phyloP scores from a whole-genome alignment of 371 early-diverging fungal species.

The Rhizopus stolonifer region DNA sequence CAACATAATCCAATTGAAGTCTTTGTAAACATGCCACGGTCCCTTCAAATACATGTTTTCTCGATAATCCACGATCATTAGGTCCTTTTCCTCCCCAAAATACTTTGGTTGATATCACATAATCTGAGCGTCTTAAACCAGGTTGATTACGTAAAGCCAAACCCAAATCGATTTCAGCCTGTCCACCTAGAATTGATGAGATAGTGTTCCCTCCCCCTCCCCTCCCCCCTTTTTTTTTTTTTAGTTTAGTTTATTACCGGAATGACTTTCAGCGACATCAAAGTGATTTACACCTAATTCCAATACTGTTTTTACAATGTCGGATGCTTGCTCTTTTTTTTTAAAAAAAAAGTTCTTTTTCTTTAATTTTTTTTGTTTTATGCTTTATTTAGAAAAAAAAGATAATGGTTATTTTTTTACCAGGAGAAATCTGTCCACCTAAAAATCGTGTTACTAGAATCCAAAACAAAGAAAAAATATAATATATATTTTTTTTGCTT shows the following conservation, averaged over 20 bases:
- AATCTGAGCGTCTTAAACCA: conserved; percentile 70
- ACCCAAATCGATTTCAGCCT: conserved; percentile 79
- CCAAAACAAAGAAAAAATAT: neutral
- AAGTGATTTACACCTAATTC: conserved; percentile 84
- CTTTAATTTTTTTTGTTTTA: neutral
- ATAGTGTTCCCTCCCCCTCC: no score
- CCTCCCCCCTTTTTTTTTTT: neutral
- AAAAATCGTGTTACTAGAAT: neutral
- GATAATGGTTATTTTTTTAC: conserved; percentile 18
- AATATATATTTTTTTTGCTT: neutral
- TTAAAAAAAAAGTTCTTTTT: neutral
- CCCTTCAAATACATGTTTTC: conserved; percentile 88
- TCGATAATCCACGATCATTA: conserved; percentile 80
- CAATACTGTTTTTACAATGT: conserved; percentile 73
- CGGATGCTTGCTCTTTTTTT: conserved; percentile 51
- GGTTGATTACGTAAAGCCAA: conserved; percentile 64
- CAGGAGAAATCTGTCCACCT: conserved; percentile 62
- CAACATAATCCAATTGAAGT: conserved; percentile 78
- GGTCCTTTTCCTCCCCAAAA: conserved; percentile 83
- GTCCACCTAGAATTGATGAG: conserved; percentile 49
- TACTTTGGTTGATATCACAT: conserved; percentile 82
- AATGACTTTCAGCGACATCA: conserved; percentile 78
- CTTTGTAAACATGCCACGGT: conserved; percentile 73
- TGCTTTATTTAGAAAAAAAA: neutral
- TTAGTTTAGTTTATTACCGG: conserved; percentile 27